phyloP scores from a whole-genome alignment of 116 monocot genomes.

The Iris pallida region DNA sequence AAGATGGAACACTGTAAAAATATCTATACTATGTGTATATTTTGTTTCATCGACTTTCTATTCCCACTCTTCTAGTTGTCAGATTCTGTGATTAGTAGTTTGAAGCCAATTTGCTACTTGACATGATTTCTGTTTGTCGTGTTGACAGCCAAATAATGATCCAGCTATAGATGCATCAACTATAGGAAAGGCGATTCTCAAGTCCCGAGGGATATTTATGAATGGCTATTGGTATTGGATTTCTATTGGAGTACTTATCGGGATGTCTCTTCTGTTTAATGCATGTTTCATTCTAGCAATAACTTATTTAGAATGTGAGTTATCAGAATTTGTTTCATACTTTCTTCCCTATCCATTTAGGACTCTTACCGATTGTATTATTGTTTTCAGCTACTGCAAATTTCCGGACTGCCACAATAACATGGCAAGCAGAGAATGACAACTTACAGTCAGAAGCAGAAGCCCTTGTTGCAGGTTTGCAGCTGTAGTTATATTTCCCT shows the following conservation, averaged over 20 bases:
- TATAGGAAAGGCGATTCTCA: slow-evolving; percentile 77
- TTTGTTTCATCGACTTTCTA: slow-evolving; percentile 6
- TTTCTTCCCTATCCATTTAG: background rate
- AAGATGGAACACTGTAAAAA: slow-evolving; percentile 70
- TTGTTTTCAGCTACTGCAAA: background rate
- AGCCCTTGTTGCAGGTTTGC: slow-evolving; percentile 15
- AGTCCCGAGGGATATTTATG: slow-evolving; percentile 66
- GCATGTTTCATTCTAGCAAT: slow-evolving; percentile 52
- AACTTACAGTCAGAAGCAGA: slow-evolving; percentile 1
- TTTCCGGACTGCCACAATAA: background rate
- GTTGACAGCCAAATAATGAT: slow-evolving; percentile 70
- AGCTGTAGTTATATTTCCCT: background rate
- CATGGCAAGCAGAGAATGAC: background rate
- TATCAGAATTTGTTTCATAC: background rate
- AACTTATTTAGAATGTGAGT: slow-evolving; percentile 80
- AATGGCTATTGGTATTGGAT: slow-evolving; percentile 78
- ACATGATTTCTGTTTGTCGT: background rate
- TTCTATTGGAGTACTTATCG: slow-evolving; percentile 59
- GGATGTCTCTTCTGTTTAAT: slow-evolving; percentile 63
- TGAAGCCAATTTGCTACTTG: background rate
- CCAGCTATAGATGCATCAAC: slow-evolving; percentile 60
- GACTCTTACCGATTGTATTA: background rate
- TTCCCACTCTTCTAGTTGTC: background rate
- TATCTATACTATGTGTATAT: background rate
- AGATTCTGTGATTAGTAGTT: no score